These are phyloP conservation scores for Hypoxylon sp. DNA, from an alignment of 2,329 filamentous ascomycete species.

Conservation along the genomic window DNA sequence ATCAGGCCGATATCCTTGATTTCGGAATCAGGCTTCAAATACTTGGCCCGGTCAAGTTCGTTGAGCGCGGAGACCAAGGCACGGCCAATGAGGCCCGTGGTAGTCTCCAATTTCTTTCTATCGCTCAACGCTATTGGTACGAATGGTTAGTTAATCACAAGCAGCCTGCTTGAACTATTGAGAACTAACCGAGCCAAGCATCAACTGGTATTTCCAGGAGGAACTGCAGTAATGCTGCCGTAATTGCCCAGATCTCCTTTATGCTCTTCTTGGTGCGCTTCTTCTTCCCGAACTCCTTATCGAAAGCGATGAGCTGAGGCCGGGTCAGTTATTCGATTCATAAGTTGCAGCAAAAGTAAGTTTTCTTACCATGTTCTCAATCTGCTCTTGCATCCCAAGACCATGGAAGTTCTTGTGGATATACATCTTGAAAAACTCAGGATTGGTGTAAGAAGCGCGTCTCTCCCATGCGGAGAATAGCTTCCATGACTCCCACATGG, in stretches of 20 bases:
- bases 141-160: conserved; percentile 5
- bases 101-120: conserved; percentile 30
- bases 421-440: conserved; percentile 53
- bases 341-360: neutral
- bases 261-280: conserved; percentile 39
- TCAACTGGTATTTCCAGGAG: conserved; percentile 37
- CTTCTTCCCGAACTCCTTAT: conserved; percentile 46
- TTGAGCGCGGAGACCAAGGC: conserved; percentile 43
- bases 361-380: conserved; percentile 51
- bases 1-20: conserved; percentile 46
- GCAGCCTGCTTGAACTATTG: neutral
- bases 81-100: conserved; percentile 38
- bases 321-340: neutral
- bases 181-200: conserved; percentile 45
- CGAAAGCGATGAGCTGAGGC: conserved; percentile 41
- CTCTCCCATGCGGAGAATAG: conserved; percentile 36
- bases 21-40: conserved; percentile 42
- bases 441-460: conserved; percentile 45
- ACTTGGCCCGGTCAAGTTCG: conserved; percentile 44
- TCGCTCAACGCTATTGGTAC: conserved; percentile 35
- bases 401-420: conserved; percentile 53
- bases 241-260: conserved; percentile 47
- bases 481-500: conserved; percentile 47
- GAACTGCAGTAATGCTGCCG: conserved; percentile 44
- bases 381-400: conserved; percentile 51